phyloP scores from a whole-genome alignment of 2,329 filamentous ascomycete genomes.

The Hymenoscyphus salicellus region DNA sequence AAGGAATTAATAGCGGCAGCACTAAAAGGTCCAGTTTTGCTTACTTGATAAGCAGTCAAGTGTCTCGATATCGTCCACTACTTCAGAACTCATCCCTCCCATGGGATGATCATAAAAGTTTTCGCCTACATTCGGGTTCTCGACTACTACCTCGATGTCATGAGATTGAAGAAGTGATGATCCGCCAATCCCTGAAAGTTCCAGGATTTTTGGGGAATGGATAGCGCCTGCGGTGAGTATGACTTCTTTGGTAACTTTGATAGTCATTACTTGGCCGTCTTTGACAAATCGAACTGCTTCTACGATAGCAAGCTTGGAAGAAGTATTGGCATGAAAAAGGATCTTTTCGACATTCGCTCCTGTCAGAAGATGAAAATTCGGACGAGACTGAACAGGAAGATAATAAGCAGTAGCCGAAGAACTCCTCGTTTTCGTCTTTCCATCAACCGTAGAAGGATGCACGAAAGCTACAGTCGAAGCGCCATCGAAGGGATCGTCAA shows the following conservation, averaged over 20 bases:
- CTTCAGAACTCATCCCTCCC: conserved; percentile 32
- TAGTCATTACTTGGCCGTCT: conserved; percentile 15
- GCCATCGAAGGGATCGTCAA: conserved; percentile 41
- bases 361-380: conserved; percentile 76
- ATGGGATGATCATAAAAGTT: conserved; percentile 51
- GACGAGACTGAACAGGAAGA: conserved; percentile 11
- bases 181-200: conserved; percentile 44
- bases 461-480: conserved; percentile 35
- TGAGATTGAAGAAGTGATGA: conserved; percentile 37
- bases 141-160: conserved; percentile 48
- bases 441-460: conserved; percentile 27
- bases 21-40: conserved; percentile 3
- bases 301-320: conserved; percentile 3
- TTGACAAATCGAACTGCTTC: conserved; percentile 17
- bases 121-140: conserved; percentile 60
- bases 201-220: conserved; percentile 46
- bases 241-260: conserved; percentile 40
- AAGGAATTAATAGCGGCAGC: neutral
- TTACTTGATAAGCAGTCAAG: conserved; percentile 39
- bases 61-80: conserved; percentile 35
- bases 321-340: conserved; percentile 41
- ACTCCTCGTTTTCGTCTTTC: conserved; percentile 12
- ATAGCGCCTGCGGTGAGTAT: conserved; percentile 46
- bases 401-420: conserved; percentile 24
- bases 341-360: conserved; percentile 80